Conservation (phyloP, 2,329 filamentous ascomycete species). For the Penicillium sp. region DNA sequence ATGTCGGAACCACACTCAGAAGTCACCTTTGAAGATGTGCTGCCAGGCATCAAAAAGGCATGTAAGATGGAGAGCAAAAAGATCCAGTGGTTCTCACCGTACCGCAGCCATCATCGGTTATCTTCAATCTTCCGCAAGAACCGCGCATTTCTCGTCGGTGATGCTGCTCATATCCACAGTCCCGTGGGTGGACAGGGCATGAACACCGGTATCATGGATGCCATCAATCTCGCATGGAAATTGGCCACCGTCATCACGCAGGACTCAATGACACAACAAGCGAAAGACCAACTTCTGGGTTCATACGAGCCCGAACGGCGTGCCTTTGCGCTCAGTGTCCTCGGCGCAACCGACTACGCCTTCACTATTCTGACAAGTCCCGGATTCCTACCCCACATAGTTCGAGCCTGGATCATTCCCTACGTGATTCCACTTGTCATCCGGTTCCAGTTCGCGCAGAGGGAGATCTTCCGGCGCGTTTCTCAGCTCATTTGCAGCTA, state of each 20-base stretch:
- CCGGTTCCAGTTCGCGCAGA: constrained; percentile 17
- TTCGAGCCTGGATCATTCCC: constrained; percentile 40
- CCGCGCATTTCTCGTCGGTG: constrained; percentile 52
- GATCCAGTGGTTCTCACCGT: constrained; percentile 42
- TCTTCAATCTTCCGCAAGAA: constrained; percentile 43
- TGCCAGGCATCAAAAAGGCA: constrained; percentile 18
- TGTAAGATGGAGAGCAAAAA: constrained; percentile 25
- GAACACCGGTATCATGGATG: constrained; percentile 54
- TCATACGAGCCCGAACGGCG: constrained; percentile 48
- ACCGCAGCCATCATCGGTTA: constrained; percentile 45
- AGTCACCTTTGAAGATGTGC: constrained; percentile 30
- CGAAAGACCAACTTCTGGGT: constrained; percentile 41
- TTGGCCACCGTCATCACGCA: constrained; percentile 44
- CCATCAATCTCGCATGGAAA: constrained; percentile 54
- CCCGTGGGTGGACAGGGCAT: constrained; percentile 55
- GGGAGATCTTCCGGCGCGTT: constrained; percentile 32
- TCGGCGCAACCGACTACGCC: constrained; percentile 40
- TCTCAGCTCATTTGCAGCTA: constrained; percentile 45
- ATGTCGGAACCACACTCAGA: constrained; percentile 17
- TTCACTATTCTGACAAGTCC: constrained; percentile 40
- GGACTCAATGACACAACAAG: constrained; percentile 23
- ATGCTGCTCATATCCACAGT: constrained; percentile 55
- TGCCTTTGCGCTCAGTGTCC: constrained; percentile 44
- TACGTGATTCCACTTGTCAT: constrained; percentile 28
- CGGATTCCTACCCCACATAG: constrained; percentile 39